Evolutionary conservation across 2,329 filamentous ascomycete genomes (phyloP).

Genomic region (Pestalotiopsis sp.): DNA sequence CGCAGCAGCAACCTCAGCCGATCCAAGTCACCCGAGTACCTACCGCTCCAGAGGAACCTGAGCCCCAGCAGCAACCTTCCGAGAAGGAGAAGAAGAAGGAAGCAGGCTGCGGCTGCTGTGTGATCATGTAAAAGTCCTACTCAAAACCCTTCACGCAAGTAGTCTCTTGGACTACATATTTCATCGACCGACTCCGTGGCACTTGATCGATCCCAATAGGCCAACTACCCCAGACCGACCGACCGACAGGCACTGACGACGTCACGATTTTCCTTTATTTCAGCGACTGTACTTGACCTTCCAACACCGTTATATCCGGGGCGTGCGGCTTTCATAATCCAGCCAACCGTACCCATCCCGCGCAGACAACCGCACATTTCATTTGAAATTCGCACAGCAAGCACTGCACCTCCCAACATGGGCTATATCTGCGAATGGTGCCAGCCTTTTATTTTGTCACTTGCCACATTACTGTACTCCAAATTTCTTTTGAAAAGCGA

Average conservation of each 20-base stretch:
- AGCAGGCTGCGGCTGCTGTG: slow-evolving; percentile 70
- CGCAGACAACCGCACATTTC: not conserved
- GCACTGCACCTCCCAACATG: not conserved
- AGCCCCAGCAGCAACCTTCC: slow-evolving; percentile 33
- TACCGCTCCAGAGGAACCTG: slow-evolving; percentile 53
- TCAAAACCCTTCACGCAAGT: not conserved
- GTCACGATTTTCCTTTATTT: slow-evolving; percentile 10
- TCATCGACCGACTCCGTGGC: not conserved
- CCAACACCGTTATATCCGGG: not conserved
- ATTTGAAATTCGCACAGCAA: not conserved
- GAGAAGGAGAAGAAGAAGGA: slow-evolving; percentile 54
- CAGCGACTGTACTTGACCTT: not conserved
- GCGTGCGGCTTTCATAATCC: not conserved
- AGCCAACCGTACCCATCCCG: not conserved
- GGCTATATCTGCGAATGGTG: not conserved
- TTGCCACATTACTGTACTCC: slow-evolving; percentile 1
- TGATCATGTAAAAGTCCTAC: slow-evolving; percentile 67
- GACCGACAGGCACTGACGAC: slow-evolving; percentile 9
- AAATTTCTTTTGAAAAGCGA: not conserved
- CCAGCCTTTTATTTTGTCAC: not conserved
- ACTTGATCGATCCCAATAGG: not conserved
- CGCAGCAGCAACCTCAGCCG: slow-evolving; percentile 41
- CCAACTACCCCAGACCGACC: not conserved
- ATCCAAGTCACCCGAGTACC: slow-evolving; percentile 47
- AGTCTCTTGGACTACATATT: not conserved